phyloP scores from a whole-genome alignment of 148 eudicot species.

The Cornus kousa region DNA sequence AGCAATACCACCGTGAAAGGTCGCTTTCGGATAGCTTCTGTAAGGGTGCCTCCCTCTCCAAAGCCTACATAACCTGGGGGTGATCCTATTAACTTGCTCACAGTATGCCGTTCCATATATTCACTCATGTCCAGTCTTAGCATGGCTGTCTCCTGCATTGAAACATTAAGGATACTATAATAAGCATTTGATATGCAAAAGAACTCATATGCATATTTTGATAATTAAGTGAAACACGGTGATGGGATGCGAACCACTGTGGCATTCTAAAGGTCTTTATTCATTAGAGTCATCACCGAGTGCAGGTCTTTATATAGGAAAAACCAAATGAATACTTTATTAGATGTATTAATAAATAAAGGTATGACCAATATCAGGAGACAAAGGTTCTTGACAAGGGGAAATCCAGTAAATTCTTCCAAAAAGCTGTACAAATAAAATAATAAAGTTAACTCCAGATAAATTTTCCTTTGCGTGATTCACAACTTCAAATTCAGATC shows the following conservation, averaged over 20 bases:
- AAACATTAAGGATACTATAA: not conserved
- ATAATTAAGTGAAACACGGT: not conserved
- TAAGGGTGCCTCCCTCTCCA: constrained; percentile 61
- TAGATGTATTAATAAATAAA: too few relatives aligned
- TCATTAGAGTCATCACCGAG: not conserved
- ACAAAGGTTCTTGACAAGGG: too few relatives aligned
- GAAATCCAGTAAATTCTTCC: too few relatives aligned
- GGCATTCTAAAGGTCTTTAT: not conserved
- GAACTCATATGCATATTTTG: not conserved
- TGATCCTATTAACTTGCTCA: constrained; percentile 62
- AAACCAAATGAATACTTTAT: too few relatives aligned
- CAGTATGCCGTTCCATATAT: constrained; percentile 64
- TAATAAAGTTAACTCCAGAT: too few relatives aligned
- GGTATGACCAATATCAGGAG: too few relatives aligned
- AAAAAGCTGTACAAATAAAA: too few relatives aligned
- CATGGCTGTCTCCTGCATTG: constrained; percentile 50
- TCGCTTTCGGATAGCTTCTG: constrained; percentile 52
- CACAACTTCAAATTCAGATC: too few relatives aligned
- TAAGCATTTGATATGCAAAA: not conserved
- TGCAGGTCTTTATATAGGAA: too few relatives aligned
- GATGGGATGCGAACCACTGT: not conserved
- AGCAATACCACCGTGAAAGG: constrained; percentile 58
- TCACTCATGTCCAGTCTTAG: constrained; percentile 66
- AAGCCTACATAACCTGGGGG: constrained; percentile 68
- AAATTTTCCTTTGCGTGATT: too few relatives aligned